phyloP scores from a whole-genome alignment of 352 stramenopile species.

The Lagenidium sp. region DNA sequence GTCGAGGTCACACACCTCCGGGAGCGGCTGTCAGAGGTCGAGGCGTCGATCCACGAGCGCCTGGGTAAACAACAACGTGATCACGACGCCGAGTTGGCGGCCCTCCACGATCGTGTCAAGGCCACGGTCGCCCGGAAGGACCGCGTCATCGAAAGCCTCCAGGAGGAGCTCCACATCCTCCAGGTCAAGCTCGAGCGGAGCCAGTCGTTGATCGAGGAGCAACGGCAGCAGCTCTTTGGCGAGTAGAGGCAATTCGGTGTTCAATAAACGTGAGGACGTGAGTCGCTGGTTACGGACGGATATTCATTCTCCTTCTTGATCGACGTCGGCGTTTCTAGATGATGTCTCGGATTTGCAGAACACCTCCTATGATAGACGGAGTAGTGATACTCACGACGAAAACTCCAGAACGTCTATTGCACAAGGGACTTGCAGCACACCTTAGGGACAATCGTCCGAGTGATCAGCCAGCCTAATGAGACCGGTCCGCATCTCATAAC shows the following conservation, averaged over 20 bases:
- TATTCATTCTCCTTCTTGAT: background rate
- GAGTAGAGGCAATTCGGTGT: no score
- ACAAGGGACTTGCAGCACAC: no score
- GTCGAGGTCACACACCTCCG: slow-evolving; percentile 29
- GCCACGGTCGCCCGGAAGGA: slow-evolving; percentile 62
- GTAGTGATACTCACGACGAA: no score
- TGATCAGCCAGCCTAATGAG: no score
- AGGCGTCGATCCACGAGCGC: slow-evolving; percentile 31
- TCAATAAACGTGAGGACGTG: no score
- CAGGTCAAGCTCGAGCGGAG: slow-evolving; percentile 73
- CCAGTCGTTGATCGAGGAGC: slow-evolving; percentile 62
- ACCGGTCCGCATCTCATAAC: no score
- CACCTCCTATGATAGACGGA: no score
- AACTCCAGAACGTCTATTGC: no score
- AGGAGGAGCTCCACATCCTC: slow-evolving; percentile 60
- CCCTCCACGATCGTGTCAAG: slow-evolving; percentile 62
- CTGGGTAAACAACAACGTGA: slow-evolving; percentile 30
- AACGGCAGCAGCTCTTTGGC: slow-evolving; percentile 58
- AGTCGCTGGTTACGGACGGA: no score
- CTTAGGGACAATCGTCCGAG: no score
- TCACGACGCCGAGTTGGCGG: slow-evolving; percentile 46
- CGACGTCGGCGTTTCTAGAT: background rate
- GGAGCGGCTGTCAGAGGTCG: slow-evolving; percentile 31
- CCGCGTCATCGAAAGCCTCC: slow-evolving; percentile 44
- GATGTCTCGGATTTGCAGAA: no score